A percentile compares a stretch with the other conserved stretches of the same genome.
Conservation (phyloP, 257 asterid species). For the Plantago major region DNA sequence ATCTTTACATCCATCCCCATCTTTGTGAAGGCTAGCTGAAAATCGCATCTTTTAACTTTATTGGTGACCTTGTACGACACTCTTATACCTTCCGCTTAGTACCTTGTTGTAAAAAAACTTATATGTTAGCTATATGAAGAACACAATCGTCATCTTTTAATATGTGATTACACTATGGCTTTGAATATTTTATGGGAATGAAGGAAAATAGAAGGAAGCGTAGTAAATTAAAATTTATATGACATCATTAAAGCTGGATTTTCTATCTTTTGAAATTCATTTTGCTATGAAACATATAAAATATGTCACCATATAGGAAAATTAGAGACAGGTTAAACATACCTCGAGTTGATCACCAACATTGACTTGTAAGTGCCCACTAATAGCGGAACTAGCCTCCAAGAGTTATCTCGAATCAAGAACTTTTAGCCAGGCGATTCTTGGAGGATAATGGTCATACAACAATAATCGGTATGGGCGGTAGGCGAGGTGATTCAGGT, state of each 20-base stretch:
- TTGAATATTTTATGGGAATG: too few relatives aligned
- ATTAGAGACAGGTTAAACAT: not conserved
- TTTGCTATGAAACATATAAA: too few relatives aligned
- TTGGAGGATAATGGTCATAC: slow-evolving; percentile 37
- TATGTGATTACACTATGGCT: too few relatives aligned
- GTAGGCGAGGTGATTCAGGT: slow-evolving; percentile 37
- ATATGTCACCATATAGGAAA: not conserved
- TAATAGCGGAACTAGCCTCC: slow-evolving; percentile 31
- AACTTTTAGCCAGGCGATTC: slow-evolving; percentile 31
- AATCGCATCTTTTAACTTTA: slow-evolving; percentile 26
- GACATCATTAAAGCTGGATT: too few relatives aligned
- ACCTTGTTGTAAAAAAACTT: slow-evolving; percentile 14
- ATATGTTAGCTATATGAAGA: too few relatives aligned
- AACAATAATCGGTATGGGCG: slow-evolving; percentile 43
- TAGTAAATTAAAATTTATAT: too few relatives aligned
- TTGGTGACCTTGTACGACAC: slow-evolving; percentile 31
- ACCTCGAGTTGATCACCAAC: slow-evolving; percentile 49
- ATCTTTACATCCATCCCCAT: slow-evolving; percentile 45
- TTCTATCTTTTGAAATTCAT: too few relatives aligned
- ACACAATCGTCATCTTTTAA: too few relatives aligned
- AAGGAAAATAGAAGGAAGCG: too few relatives aligned
- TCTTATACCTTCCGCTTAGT: slow-evolving; percentile 37
- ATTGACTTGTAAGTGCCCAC: slow-evolving; percentile 30
- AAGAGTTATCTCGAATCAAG: slow-evolving; percentile 17
- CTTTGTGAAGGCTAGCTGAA: slow-evolving; percentile 43